Evolutionary conservation across 169 alveolate species (phyloP).

Genomic region (Plasmodium billcollinsi): DNA sequence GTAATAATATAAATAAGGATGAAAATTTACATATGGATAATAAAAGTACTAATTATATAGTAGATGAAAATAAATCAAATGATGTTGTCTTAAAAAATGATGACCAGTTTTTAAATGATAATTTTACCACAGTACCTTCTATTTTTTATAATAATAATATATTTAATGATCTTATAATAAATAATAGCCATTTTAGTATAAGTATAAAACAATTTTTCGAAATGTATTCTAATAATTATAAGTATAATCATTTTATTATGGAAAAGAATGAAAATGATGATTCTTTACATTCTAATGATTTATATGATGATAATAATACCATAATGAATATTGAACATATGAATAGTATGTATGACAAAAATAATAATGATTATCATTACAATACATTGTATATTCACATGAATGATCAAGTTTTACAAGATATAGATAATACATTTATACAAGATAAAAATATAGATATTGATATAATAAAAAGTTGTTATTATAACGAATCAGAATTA

Average conservation of each 20-base stretch:
- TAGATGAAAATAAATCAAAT: neutral
- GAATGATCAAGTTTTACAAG: slow-evolving; percentile 19
- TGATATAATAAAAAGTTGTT: slow-evolving; percentile 46
- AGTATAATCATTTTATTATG: too few relatives aligned
- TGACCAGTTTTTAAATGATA: neutral
- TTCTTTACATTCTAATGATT: neutral
- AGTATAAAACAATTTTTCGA: slow-evolving; percentile 51
- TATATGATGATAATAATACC: neutral
- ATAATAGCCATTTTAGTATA: slow-evolving; percentile 39
- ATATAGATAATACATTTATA: slow-evolving; percentile 31
- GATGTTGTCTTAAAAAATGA: neutral
- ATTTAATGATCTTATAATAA: slow-evolving; percentile 52
- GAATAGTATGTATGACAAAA: neutral
- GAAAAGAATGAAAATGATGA: neutral
- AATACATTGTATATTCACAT: neutral
- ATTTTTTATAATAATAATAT: slow-evolving; percentile 45
- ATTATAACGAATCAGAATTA: slow-evolving; percentile 32
- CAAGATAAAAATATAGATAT: slow-evolving; percentile 19
- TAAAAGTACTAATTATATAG: neutral
- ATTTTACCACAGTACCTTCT: neutral
- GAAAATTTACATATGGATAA: neutral
- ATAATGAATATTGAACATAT: neutral
- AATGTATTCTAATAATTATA: slow-evolving; percentile 2
- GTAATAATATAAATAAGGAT: neutral
- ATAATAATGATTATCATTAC: neutral